Evolutionary conservation across 768 basidiomycete species (phyloP).

Genomic region (Kwoniella sp.): DNA sequence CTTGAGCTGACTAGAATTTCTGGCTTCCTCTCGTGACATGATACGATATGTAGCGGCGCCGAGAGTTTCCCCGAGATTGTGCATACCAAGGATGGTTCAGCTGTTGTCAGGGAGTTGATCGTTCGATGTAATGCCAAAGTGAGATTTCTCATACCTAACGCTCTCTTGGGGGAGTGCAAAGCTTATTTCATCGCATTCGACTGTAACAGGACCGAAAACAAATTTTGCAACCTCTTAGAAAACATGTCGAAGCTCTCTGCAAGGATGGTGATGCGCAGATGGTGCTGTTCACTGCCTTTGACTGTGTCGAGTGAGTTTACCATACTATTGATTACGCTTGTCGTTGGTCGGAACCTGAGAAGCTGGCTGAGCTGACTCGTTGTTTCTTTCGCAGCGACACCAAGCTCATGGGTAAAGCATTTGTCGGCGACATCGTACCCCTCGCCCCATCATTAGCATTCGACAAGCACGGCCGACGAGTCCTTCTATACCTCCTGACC

Average conservation of each 20-base stretch:
- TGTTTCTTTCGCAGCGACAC: conserved; percentile 70
- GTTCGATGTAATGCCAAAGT: conserved; percentile 82
- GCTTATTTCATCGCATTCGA: too few relatives aligned
- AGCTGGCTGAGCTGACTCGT: too few relatives aligned
- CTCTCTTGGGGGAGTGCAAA: too few relatives aligned
- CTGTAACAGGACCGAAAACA: conserved; percentile 76
- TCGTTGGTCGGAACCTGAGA: too few relatives aligned
- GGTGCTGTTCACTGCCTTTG: conserved; percentile 84
- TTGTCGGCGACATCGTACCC: conserved; percentile 70
- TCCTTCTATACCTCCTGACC: conserved; percentile 77
- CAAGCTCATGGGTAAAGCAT: conserved; percentile 78
- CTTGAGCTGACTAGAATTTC: too few relatives aligned
- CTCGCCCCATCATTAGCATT: conserved; percentile 61
- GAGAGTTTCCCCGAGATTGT: conserved; percentile 89
- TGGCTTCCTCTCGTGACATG: not conserved
- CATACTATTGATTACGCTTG: not conserved
- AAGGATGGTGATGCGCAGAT: conserved; percentile 85
- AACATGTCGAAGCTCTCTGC: conserved; percentile 85
- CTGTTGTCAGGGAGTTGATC: conserved; percentile 80
- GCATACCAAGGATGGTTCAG: conserved; percentile 88
- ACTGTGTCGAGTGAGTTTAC: conserved; percentile 75
- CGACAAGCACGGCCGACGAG: conserved; percentile 72
- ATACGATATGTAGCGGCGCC: conserved; percentile 13
- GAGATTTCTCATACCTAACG: conserved; percentile 13
- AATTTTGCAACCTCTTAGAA: conserved; percentile 83